phyloP scores from a whole-genome alignment of 169 alveolate genomes.

The Plasmodium inui region DNA sequence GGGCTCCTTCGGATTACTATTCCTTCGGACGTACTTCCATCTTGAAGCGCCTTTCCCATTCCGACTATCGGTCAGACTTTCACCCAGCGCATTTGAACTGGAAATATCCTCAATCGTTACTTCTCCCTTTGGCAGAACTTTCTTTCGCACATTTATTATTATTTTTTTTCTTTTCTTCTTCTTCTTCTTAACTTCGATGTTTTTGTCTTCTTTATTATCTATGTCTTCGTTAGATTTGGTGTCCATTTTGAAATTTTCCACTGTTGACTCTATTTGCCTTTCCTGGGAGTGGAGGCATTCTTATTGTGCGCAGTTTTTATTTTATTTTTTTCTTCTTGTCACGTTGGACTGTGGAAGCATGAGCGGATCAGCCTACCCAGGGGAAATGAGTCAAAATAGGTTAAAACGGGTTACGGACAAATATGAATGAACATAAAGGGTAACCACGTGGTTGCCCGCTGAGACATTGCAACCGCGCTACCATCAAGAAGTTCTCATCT shows the following conservation, averaged over 20 bases:
- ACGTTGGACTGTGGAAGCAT: neutral
- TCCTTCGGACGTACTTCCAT: neutral
- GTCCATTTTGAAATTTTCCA: constrained; percentile 7
- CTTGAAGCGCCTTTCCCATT: neutral
- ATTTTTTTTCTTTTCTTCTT: constrained; percentile 45
- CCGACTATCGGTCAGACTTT: neutral
- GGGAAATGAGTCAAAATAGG: neutral
- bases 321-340: too few species aligned
- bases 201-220: neutral
- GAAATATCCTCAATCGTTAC: neutral
- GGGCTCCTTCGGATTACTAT: neutral
- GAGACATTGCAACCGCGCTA: neutral
- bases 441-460: neutral
- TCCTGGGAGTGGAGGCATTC: neutral
- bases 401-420: neutral
- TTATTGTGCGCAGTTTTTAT: neutral
- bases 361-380: neutral
- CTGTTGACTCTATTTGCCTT: neutral
- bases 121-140: neutral
- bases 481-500: neutral
- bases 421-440: neutral
- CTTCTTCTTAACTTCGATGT: constrained; percentile 6
- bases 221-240: constrained; percentile 14
- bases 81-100: neutral
- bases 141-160: constrained; percentile 42